Conservation (phyloP, 176 grass and related monocot species). For the Elymus sibiricus region DNA sequence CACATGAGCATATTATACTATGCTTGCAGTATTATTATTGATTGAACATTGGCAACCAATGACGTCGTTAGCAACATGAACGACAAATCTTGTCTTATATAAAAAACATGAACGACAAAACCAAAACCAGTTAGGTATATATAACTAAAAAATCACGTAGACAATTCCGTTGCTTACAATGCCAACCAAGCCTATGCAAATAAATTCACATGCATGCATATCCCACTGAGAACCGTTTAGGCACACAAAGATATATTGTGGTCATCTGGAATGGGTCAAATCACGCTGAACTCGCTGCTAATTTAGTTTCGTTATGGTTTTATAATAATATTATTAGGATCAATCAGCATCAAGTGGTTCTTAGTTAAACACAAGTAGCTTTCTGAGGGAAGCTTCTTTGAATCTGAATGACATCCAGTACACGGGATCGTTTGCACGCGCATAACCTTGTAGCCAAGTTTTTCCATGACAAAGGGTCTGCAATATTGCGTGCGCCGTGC, state of each 20-base stretch:
- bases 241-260: slow-evolving; percentile 10
- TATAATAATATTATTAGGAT: slow-evolving; percentile 29
- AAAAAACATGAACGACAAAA: not conserved
- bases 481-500: not conserved
- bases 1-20: not conserved
- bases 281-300: not conserved
- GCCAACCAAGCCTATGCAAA: not conserved
- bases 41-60: not conserved
- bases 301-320: not conserved
- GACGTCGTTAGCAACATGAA: not conserved
- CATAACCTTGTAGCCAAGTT: not conserved
- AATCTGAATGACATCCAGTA: slow-evolving; percentile 19
- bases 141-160: not conserved
- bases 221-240: slow-evolving; percentile 2
- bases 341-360: slow-evolving; percentile 27
- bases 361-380: slow-evolving; percentile 36
- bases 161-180: not conserved
- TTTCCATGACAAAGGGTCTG: not conserved
- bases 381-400: slow-evolving; percentile 42
- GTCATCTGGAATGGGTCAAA: slow-evolving; percentile 27
- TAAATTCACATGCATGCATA: not conserved
- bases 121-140: not conserved
- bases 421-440: slow-evolving; percentile 17
- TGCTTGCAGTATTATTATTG: not conserved
- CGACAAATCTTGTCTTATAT: not conserved